Conservation (phyloP, 352 stramenopile species). For the Thraustochytrium sp. region DNA sequence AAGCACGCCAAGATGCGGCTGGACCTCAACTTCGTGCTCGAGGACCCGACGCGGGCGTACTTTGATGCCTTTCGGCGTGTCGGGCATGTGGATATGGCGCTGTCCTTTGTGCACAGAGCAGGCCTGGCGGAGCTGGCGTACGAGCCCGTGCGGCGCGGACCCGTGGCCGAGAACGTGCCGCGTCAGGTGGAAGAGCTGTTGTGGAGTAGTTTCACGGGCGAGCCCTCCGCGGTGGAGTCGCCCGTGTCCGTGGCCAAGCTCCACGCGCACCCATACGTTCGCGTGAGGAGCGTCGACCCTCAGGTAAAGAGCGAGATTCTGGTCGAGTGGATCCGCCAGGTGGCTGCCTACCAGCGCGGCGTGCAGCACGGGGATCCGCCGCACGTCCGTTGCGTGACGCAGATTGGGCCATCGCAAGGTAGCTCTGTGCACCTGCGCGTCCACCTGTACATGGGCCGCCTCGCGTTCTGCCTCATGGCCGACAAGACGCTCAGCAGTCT, state of each 20-base stretch:
- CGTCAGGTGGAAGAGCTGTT: not conserved
- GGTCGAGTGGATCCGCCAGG: not conserved
- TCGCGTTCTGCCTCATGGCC: conserved; percentile 19
- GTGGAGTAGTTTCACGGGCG: not conserved
- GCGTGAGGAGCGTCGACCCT: no score
- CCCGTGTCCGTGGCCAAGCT: not conserved
- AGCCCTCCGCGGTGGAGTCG: not conserved
- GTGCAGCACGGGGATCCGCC: no score
- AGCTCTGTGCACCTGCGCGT: not conserved
- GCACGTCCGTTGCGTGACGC: not conserved
- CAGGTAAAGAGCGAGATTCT: no score
- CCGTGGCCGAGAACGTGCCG: not conserved
- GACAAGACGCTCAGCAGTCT: not conserved
- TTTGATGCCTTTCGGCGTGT: not conserved
- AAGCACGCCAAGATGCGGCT: not conserved
- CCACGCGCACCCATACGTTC: no score
- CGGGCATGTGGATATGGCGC: not conserved
- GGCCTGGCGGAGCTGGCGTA: not conserved
- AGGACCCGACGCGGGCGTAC: no score
- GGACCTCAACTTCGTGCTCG: not conserved
- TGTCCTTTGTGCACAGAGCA: not conserved
- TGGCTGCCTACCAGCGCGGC: not conserved
- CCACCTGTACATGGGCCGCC: conserved; percentile 5
- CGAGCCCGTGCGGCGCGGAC: not conserved
- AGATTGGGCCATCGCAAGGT: not conserved